A percentile compares a stretch with the other conserved stretches of the same genome.
phyloP scores from a whole-genome alignment of 805 yeast species.

The Cyberlindnera veronae region DNA sequence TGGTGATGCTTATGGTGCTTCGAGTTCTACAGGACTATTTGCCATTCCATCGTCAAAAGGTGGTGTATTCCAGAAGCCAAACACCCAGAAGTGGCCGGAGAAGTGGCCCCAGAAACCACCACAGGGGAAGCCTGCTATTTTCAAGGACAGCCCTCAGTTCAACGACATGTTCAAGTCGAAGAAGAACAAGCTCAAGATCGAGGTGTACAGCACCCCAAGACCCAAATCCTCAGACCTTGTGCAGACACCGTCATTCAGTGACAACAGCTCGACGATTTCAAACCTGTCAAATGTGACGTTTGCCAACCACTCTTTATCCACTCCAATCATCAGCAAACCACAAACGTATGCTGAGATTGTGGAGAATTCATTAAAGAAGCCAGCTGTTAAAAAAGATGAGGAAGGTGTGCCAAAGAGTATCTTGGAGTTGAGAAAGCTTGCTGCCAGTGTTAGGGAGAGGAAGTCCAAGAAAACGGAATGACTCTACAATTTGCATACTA shows the following conservation, averaged over 20 bases:
- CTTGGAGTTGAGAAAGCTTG: conserved; percentile 22
- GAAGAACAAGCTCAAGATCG: conserved; percentile 17
- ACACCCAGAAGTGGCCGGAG: too few relatives aligned
- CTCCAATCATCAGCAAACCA: conserved; percentile 17
- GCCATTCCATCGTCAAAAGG: conserved; percentile 2
- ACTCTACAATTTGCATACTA: neutral
- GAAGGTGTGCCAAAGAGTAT: conserved; percentile 22
- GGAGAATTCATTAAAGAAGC: neutral
- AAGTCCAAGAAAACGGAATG: conserved; percentile 20
- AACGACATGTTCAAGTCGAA: conserved; percentile 12
- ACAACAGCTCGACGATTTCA: conserved; percentile 25
- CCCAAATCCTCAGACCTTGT: conserved; percentile 28
- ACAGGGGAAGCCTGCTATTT: neutral
- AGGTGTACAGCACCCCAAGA: conserved; percentile 28
- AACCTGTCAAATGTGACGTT: conserved; percentile 26
- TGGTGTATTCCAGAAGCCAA: too few relatives aligned
- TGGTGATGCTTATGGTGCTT: neutral
- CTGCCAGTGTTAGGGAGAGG: conserved; percentile 23
- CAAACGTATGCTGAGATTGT: conserved; percentile 6
- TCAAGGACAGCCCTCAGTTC: conserved; percentile 4
- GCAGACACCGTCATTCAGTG: conserved; percentile 27
- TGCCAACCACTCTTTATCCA: conserved; percentile 17
- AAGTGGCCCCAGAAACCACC: too few relatives aligned
- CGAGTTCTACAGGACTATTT: neutral
- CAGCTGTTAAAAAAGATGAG: conserved; percentile 3